A percentile compares a stretch with the other conserved stretches of the same genome.
Conservation (phyloP, 2,329 filamentous ascomycete species). For the Monascus ruber region DNA sequence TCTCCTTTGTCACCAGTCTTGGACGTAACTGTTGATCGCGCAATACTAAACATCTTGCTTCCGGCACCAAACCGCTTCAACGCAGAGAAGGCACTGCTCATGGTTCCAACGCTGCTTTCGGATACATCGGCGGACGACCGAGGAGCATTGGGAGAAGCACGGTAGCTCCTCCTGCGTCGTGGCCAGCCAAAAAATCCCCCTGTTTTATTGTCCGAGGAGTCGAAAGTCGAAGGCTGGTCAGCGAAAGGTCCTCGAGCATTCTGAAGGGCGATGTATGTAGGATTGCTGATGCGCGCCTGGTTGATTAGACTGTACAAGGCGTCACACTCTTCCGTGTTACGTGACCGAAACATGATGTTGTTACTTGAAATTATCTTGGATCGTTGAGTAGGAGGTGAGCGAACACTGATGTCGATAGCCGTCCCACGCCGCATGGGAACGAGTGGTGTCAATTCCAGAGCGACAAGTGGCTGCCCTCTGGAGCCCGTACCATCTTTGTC, state of each 20-base stretch:
- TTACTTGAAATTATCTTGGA: constrained; percentile 59
- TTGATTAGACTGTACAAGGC: constrained; percentile 79
- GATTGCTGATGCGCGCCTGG: constrained; percentile 79
- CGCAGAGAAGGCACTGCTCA: constrained; percentile 66
- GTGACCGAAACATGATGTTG: constrained; percentile 84
- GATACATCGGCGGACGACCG: constrained; percentile 51
- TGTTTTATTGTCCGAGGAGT: constrained; percentile 27
- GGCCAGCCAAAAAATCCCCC: constrained; percentile 41
- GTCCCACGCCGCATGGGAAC: constrained; percentile 86
- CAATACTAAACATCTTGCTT: constrained; percentile 70
- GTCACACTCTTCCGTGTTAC: constrained; percentile 65
- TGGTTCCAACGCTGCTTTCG: constrained; percentile 62
- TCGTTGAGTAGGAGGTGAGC: constrained; percentile 66
- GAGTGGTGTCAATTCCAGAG: constrained; percentile 78
- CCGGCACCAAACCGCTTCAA: constrained; percentile 64
- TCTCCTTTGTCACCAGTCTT: constrained; percentile 37
- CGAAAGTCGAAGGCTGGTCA: constrained; percentile 43
- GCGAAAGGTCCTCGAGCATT: constrained; percentile 52
- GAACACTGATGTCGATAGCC: constrained; percentile 84
- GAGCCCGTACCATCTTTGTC: constrained; percentile 10
- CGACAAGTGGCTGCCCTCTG: constrained; percentile 43
- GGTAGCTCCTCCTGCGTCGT: constrained; percentile 42
- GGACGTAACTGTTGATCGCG: constrained; percentile 60
- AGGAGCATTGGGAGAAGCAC: constrained; percentile 44
- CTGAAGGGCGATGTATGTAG: constrained; percentile 71